These are phyloP conservation scores for Leishmania tarentolae DNA, from an alignment of 208 protist genomes.

Conservation along the genomic window DNA sequence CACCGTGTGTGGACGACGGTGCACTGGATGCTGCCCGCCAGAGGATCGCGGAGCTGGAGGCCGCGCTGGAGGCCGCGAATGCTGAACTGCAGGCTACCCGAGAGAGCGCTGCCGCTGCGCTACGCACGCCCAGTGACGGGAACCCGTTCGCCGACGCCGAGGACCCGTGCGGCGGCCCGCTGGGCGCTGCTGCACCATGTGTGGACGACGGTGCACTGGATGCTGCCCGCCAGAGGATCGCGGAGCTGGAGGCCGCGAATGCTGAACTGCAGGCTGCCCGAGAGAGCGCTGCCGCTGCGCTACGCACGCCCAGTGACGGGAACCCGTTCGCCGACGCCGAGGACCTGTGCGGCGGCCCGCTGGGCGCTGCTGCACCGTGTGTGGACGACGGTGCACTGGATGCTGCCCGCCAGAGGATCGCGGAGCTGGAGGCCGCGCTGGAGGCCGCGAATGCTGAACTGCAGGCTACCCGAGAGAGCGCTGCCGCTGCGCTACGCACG, in stretches of 20 bases:
- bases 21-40: constrained; percentile 13
- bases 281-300: background rate
- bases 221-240: constrained; percentile 13
- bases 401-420: constrained; percentile 13
- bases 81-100: background rate
- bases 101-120: background rate
- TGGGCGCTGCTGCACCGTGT: no score
- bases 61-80: no score
- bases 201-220: constrained; percentile 16
- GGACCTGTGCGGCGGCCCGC: no score
- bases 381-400: constrained; percentile 16
- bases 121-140: no score
- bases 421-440: constrained; percentile 17
- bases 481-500: background rate
- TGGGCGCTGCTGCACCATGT: no score
- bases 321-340: constrained; percentile 29
- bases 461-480: background rate
- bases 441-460: constrained; percentile 7
- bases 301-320: no score
- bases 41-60: constrained; percentile 23
- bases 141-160: constrained; percentile 29
- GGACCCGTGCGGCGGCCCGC: no score
- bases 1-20: constrained; percentile 10
- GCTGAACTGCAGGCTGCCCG: constrained; percentile 1
- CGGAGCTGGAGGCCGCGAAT: constrained; percentile 16